Percentiles rank a stretch among this genome's conserved stretches.
Conservation (phyloP, 2,329 filamentous ascomycete species). For the Ophiostoma populinum region DNA sequence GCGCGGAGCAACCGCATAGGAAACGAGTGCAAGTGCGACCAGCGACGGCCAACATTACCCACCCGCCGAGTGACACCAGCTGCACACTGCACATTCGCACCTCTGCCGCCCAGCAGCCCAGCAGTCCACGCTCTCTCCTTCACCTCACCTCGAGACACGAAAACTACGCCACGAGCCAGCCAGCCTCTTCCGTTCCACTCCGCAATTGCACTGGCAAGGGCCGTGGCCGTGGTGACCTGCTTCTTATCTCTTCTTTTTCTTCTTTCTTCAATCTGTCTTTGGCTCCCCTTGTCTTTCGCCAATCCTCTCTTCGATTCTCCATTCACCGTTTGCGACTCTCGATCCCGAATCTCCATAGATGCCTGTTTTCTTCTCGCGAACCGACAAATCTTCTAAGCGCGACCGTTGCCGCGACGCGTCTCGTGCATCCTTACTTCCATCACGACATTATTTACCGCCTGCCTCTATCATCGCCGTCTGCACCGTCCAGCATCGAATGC, state of each 20-base stretch:
- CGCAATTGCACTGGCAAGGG: background rate
- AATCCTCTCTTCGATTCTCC: background rate
- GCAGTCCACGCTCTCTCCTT: no score
- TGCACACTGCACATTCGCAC: background rate
- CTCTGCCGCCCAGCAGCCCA: no score
- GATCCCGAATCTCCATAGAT: no score
- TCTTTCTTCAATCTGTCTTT: background rate
- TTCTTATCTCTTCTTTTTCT: background rate
- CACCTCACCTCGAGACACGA: no score
- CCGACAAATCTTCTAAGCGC: no score
- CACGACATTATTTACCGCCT: background rate
- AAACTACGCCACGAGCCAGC: conserved; percentile 8
- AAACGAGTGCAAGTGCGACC: background rate
- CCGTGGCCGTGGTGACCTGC: background rate
- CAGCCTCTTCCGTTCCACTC: conserved; percentile 10
- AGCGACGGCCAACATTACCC: background rate
- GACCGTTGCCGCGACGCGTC: no score
- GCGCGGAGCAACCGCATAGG: conserved; percentile 7
- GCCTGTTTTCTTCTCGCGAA: no score
- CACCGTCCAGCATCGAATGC: conserved; percentile 3
- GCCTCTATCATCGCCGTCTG: background rate
- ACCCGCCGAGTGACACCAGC: background rate
- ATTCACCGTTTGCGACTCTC: no score
- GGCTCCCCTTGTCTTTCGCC: background rate
- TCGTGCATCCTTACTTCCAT: no score